Conservation (phyloP, 2,329 filamentous ascomycete genomes). For the Rasamsonia emersonii region DNA sequence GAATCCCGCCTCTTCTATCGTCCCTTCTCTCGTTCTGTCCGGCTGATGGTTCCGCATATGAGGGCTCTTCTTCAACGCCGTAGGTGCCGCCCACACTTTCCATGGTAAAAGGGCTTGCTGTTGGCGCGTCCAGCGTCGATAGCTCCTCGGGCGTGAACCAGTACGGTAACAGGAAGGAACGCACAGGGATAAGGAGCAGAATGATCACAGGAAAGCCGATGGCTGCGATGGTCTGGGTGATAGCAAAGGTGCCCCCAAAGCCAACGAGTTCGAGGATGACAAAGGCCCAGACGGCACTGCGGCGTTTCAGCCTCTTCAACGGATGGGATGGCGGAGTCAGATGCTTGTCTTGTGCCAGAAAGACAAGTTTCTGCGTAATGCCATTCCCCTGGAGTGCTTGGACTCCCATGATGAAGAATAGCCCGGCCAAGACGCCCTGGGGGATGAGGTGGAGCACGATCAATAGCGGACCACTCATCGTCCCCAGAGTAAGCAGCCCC, state of each 20-base stretch:
- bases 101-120: constrained; percentile 67
- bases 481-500: constrained; percentile 67
- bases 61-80: constrained; percentile 31
- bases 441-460: constrained; percentile 69
- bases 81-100: constrained; percentile 62
- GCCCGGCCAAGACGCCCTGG: constrained; percentile 67
- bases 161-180: constrained; percentile 55
- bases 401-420: constrained; percentile 80
- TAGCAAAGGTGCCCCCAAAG: constrained; percentile 71
- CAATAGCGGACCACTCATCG: constrained; percentile 68
- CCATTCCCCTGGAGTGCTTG: constrained; percentile 70
- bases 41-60: constrained; percentile 6
- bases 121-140: constrained; percentile 58
- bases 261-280: constrained; percentile 59
- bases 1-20: constrained; percentile 3
- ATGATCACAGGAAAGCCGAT: constrained; percentile 74
- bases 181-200: constrained; percentile 57
- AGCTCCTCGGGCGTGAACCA: constrained; percentile 56
- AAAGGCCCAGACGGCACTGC: constrained; percentile 61
- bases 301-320: constrained; percentile 53
- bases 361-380: constrained; percentile 66
- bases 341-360: constrained; percentile 55
- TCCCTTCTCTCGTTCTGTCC: constrained; percentile 3
- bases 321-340: constrained; percentile 54
- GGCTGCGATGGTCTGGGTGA: constrained; percentile 73